phyloP scores from a whole-genome alignment of 148 eudicot species.

The Suaeda aralocaspica region DNA sequence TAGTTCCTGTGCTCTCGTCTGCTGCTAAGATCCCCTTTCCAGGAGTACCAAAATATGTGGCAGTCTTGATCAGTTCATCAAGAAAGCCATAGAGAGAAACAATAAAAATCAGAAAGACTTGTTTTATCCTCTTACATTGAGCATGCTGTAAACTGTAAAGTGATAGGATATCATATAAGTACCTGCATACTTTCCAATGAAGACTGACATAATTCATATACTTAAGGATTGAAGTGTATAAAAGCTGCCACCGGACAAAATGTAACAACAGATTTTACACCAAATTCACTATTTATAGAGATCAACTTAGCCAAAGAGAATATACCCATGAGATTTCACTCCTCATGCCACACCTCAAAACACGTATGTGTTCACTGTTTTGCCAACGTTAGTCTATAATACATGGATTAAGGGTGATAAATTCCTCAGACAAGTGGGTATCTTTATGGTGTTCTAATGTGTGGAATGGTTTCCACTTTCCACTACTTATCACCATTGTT shows the following conservation, averaged over 20 bases:
- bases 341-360: constrained; percentile 5
- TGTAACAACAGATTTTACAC: constrained; percentile 7
- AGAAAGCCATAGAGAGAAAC: background rate
- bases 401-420: constrained; percentile 61
- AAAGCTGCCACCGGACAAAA: constrained; percentile 6
- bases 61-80: constrained; percentile 88
- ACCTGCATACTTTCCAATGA: constrained; percentile 92
- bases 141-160: background rate
- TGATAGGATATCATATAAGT: constrained; percentile 2
- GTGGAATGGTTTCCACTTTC: constrained; percentile 26
- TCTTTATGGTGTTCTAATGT: constrained; percentile 23
- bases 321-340: constrained; percentile 29
- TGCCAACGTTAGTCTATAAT: constrained; percentile 55
- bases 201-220: constrained; percentile 72
- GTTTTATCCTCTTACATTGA: background rate
- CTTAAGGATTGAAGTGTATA: constrained; percentile 10
- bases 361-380: constrained; percentile 55
- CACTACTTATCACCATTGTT: constrained; percentile 22
- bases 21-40: constrained; percentile 94
- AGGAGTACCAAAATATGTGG: constrained; percentile 92
- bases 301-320: constrained; percentile 26
- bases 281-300: constrained; percentile 31
- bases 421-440: constrained; percentile 34
- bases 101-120: background rate
- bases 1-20: constrained; percentile 91